A percentile compares a stretch with the other conserved stretches of the same genome.
These are phyloP conservation scores for Globisporangium nagaii DNA, from an alignment of 352 stramenopile species.

Conservation along the genomic window DNA sequence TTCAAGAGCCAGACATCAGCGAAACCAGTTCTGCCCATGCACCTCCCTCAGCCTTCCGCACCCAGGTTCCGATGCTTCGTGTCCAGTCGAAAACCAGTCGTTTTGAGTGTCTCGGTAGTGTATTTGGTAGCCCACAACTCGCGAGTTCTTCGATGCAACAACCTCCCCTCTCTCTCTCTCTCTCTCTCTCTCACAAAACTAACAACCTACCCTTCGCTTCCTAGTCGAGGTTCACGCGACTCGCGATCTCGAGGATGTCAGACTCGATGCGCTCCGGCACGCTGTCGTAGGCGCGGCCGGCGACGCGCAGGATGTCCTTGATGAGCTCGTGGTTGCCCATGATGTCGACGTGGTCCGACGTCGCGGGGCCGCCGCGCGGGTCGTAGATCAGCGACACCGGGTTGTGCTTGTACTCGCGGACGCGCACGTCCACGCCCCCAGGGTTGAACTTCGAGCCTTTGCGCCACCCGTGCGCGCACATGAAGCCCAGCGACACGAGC, in stretches of 20 bases:
- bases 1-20: no score
- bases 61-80: no score
- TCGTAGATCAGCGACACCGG: constrained; percentile 75
- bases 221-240: constrained; percentile 33
- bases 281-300: constrained; percentile 56
- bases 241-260: constrained; percentile 56
- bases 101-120: no score
- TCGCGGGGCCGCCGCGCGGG: constrained; percentile 59
- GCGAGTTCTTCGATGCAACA: no score
- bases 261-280: constrained; percentile 69
- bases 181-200: no score
- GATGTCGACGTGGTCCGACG: constrained; percentile 94
- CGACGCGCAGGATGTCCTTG: constrained; percentile 60
- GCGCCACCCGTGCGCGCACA: constrained; percentile 88
- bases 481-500: constrained; percentile 92
- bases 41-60: no score
- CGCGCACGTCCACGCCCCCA: constrained; percentile 74
- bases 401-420: constrained; percentile 72
- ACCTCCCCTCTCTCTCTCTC: no score
- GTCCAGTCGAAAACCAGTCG: no score
- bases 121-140: no score
- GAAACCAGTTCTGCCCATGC: no score
- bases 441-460: constrained; percentile 81
- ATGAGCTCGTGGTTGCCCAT: constrained; percentile 92
- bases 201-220: neutral